Evolutionary conservation across 2,329 filamentous ascomycete species (phyloP), one percentile per base, ranked within the genome.

Genomic region (Curvularia spicifera): DNA sequence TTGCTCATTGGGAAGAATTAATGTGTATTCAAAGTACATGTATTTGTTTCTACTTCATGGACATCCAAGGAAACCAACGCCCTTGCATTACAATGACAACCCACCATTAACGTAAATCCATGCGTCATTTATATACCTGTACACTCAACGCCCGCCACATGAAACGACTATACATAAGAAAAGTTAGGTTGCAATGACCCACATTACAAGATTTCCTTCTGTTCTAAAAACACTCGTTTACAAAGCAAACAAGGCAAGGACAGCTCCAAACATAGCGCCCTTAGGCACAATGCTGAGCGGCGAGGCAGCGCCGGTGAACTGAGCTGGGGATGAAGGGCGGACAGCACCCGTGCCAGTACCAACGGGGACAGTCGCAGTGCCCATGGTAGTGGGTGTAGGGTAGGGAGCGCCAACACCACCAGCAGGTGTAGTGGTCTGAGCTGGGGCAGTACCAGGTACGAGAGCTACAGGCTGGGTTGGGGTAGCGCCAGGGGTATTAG

Each of bases 271-370:
- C 40, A 74, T 37, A 22, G 67, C 70, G 24, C 63, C 60, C 45
- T 64, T 61, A 46, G 68, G 53, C 42, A 66, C 60, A 26, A 68
- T 53, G 52, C 57, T 66, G 42, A 75, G 57, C 0, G 66, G 54
- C 18, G 68, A 69, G 8, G 74, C 74, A 9, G 72, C 74, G 48
- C 76, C 76, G 37, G 72, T 74, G 65, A 76, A 78, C 51, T 72
- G 57, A 39, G 72, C 61, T n/a, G 65, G 64, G 8, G 64, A 60
- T 2, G 65, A 61, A 45, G 59, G 64, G 45, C 57, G 60, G 42
- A 59, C 8, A 5, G 63, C 64, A 7, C 67, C 70, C 40, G 69
- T 74, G 4, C 67, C 70, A 29, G 69, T 72, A 29, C 70, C 71
- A 46, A 20, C 8, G 2, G 37, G 22, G 4, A 53, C 51, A 9